Percentiles rank a stretch among this genome's conserved stretches.
Conservation (phyloP, 1,284 basidiomycete genomes). For the Bjerkandera adusta region DNA sequence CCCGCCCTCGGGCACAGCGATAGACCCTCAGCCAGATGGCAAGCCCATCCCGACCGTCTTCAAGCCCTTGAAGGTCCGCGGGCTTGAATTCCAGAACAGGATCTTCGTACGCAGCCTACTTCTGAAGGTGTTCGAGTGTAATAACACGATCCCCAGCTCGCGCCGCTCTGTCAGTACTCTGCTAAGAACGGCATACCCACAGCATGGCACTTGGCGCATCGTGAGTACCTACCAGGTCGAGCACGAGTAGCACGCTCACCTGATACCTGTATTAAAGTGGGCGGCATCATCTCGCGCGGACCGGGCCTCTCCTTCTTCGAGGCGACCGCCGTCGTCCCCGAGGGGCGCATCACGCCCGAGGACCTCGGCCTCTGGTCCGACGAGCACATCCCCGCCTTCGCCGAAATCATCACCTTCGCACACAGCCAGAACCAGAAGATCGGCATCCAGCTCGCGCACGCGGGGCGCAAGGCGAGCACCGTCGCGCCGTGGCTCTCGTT, state of each 20-base stretch:
- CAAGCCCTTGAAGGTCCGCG: conserved; percentile 56
- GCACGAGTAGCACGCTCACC: not conserved
- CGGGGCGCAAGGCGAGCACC: conserved; percentile 71
- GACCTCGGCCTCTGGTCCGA: conserved; percentile 73
- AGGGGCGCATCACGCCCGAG: conserved; percentile 73
- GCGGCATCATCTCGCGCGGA: conserved; percentile 50
- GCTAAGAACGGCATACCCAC: conserved; percentile 64
- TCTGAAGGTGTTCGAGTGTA: not conserved
- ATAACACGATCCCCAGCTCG: conserved; percentile 28
- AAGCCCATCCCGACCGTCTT: conserved; percentile 55
- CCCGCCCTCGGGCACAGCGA: conserved; percentile 47
- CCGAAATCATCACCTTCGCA: conserved; percentile 62
- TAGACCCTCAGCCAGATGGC: conserved; percentile 39
- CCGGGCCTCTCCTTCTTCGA: conserved; percentile 61
- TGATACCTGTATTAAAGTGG: conserved; percentile 18
- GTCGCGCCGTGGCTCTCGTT: conserved; percentile 58
- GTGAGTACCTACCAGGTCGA: conserved; percentile 31
- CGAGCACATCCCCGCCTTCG: conserved; percentile 59
- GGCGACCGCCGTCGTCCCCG: conserved; percentile 68
- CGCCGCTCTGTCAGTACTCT: conserved; percentile 77
- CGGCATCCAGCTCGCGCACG: conserved; percentile 78
- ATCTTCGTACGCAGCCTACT: conserved; percentile 42
- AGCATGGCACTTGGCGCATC: conserved; percentile 76
- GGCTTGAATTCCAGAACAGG: conserved; percentile 64
- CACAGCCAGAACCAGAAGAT: conserved; percentile 63